Base-by-base conservation (phyloP, 2,329 filamentous ascomycete species). In the Colletotrichum magnum region DNA sequence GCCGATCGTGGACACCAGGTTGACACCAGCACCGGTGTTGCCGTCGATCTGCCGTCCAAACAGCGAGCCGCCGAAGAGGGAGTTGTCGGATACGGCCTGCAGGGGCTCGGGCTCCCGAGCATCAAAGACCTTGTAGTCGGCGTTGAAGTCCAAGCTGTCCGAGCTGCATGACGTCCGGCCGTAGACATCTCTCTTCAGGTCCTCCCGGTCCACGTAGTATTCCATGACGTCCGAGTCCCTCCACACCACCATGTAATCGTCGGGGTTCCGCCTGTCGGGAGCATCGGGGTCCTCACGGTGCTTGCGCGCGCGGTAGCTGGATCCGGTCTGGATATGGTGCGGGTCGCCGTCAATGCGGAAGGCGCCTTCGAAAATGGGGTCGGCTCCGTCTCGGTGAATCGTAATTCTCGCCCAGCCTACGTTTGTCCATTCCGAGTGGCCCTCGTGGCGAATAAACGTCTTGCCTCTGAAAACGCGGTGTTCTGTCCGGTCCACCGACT, bases 211-310 rank as follows among this genome's bases (percentile, higher is more conserved):
- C n/a, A 76, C 76, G 71, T 75, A 77, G 68, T 77, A 74, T 18
- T 78, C 75, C 39, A 83, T 79, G 76, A 98, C 89, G 79, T 99
- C 96, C 32, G 94, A 97, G 77, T 98, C 95, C 72, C 95, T 89
- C 87, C 94, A 98, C 1, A 98, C 87, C 43, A 98, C 86, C 95
- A 99, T 96, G 77, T 89, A 92, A 70, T 97, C 93, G 39, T 90
- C 87, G 5, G 77, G 75, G 21, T 83, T 85, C 53, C 83, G 80
- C 36, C 85, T 77, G 32, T 77, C 72, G 15, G 87, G 82, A 7
- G 93, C 78, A 28, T 87, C 83, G 2, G 94, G 93, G 78, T 99
- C 96, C 52, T 90, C 83, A 24, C 83, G 79, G 70, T 94, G 89
- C 76, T 89, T 92, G 53, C 93, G 94, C 72, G 89, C 86, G 77